These are phyloP conservation scores for Fusarium secorum DNA, from an alignment of 2,329 filamentous ascomycete species.

Conservation along the genomic window DNA sequence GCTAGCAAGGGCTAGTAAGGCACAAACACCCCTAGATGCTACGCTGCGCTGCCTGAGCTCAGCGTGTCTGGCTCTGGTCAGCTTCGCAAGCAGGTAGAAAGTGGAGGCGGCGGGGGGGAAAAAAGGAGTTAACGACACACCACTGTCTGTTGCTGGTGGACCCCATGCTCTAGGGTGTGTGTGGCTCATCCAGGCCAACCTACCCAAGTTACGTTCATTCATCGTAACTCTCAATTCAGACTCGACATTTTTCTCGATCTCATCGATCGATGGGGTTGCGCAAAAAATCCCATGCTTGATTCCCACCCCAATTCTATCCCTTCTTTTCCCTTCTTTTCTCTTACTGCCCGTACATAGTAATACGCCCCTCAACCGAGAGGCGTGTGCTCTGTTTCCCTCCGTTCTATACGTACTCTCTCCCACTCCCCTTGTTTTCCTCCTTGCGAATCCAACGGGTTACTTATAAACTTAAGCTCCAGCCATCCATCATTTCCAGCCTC, in stretches of 20 bases:
- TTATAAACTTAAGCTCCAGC: slow-evolving; percentile 39
- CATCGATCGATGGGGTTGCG: slow-evolving; percentile 49
- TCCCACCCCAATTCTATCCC: slow-evolving; percentile 40
- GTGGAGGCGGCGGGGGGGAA: slow-evolving; percentile 30
- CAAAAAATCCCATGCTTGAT: slow-evolving; percentile 42
- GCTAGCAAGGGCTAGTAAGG: slow-evolving; percentile 22
- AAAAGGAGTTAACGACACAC: slow-evolving; percentile 12
- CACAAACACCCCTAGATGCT: slow-evolving; percentile 13
- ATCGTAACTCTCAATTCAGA: slow-evolving; percentile 29
- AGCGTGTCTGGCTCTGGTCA: slow-evolving; percentile 4
- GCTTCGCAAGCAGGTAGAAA: slow-evolving; percentile 6
- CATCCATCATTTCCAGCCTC: slow-evolving; percentile 30
- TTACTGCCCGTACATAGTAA: neutral
- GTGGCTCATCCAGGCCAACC: slow-evolving; percentile 27
- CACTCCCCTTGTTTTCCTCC: slow-evolving; percentile 27
- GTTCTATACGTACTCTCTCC: neutral
- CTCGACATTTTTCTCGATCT: slow-evolving; percentile 44
- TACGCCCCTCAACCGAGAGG: neutral
- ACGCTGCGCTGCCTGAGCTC: neutral
- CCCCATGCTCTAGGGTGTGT: slow-evolving; percentile 21
- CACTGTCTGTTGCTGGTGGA: slow-evolving; percentile 19
- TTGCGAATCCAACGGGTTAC: slow-evolving; percentile 22
- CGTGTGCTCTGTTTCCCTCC: neutral
- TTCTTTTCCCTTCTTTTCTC: slow-evolving; percentile 23
- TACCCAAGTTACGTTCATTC: slow-evolving; percentile 26